Percentiles rank a stretch among this genome's conserved stretches.
Conservation (phyloP, 164 flowering plant species). For the Macadamia integrifolia region DNA sequence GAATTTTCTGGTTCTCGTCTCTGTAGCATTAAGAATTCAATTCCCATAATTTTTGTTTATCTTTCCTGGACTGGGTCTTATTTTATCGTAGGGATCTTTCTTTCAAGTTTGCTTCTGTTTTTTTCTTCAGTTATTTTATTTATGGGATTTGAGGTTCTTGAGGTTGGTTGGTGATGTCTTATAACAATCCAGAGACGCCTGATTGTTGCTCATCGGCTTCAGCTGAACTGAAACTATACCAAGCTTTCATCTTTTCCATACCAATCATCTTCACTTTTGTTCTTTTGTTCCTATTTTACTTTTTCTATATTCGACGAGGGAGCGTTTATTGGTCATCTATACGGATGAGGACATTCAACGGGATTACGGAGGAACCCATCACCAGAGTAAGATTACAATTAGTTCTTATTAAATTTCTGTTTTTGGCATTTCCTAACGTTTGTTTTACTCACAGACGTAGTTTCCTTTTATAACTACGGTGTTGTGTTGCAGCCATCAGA, state of each 20-base stretch:
- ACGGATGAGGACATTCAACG: slow-evolving; percentile 35
- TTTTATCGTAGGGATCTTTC: too few relatives aligned
- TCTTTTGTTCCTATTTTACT: slow-evolving; percentile 49
- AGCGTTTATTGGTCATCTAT: slow-evolving; percentile 62
- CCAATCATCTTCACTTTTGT: slow-evolving; percentile 56
- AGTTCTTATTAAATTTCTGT: not conserved
- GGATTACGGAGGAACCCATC: slow-evolving; percentile 9
- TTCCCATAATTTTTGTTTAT: not conserved
- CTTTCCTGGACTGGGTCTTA: too few relatives aligned
- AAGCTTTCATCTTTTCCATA: slow-evolving; percentile 55
- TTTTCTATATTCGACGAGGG: slow-evolving; percentile 58
- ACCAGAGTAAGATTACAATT: slow-evolving; percentile 29
- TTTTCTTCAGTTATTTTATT: not conserved
- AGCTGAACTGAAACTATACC: slow-evolving; percentile 49
- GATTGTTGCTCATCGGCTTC: slow-evolving; percentile 31
- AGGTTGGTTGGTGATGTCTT: slow-evolving; percentile 21
- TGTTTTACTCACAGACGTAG: not conserved
- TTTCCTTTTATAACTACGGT: not conserved
- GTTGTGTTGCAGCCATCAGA: slow-evolving; percentile 30
- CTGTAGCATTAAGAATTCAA: not conserved
- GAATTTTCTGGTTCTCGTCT: too few relatives aligned
- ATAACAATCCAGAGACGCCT: slow-evolving; percentile 20
- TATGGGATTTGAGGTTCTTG: slow-evolving; percentile 4
- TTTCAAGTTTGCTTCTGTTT: too few relatives aligned
- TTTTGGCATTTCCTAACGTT: too few relatives aligned